Base-by-base conservation (phyloP, 2,329 filamentous ascomycete genomes). In the Fusarium acutatum region DNA sequence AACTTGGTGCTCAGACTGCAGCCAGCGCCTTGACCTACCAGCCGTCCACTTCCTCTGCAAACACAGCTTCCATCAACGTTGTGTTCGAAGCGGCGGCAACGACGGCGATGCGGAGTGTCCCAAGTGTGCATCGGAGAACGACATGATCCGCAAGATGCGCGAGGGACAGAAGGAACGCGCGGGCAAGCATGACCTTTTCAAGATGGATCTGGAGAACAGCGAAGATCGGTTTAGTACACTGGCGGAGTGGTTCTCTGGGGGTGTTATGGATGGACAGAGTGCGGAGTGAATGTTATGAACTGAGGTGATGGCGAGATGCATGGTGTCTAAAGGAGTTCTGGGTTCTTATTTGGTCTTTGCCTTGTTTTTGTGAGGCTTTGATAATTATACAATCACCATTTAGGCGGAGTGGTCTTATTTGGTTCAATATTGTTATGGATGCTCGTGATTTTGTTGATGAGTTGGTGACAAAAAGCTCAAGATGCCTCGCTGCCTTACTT, bases 11-110 rank as follows among this genome's bases (percentile, higher is more conserved):
- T 92, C 93, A 34, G 91, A 93, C 58, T 99, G 96, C 81, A 91
- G 90, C 22, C 89, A 91, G 41, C 88, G 90, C 32, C 87, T 98
- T 24, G 95, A 98, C 74, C 86, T 98, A 18, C 96, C 96, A 0
- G 94, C 92, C 0, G 95, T 99, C 53, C 96, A 99, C 80, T 99
- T 99, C 81, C 83, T 99, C 72, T 99, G 96, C 85, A 97, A 97
- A 81, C 96, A 99, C 81, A 95, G 92, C 69, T 99, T 98, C 86
- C 96, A 99, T 80, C 94, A 97, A 83, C 88, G 94, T 50, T 99
- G 96, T 82, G 84, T 99, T 79, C 84, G 87, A 58, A 81, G 81
- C 18, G 85, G 84, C 5, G 83, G 81, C 28, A 85, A 86, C 17
- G 91, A 92, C 30, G 86, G 86, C 12, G 90, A 91, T 58, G 88